Conservation (phyloP, 441 rosid genomes). For the Pelargonium myrrhifolium region DNA sequence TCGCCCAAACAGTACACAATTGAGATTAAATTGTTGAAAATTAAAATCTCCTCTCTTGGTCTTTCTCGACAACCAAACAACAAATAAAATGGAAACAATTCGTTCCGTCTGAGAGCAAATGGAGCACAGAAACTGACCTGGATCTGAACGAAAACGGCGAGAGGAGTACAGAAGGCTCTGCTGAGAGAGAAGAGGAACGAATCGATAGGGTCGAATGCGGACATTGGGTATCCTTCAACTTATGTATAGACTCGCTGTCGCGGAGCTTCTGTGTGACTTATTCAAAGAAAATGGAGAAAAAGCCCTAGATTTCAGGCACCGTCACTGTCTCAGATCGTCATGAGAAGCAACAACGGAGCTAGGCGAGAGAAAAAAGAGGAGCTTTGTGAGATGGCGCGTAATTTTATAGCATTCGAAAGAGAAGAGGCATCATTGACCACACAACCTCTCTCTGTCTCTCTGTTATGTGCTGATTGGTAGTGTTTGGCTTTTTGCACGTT, state of each 20-base stretch:
- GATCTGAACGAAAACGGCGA: constrained; percentile 80
- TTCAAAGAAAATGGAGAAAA: neutral
- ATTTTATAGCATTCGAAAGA: neutral
- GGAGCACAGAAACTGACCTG: constrained; percentile 41
- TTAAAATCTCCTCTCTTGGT: too few relatives aligned
- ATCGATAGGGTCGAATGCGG: constrained; percentile 56
- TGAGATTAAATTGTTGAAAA: too few relatives aligned
- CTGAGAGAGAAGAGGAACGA: constrained; percentile 76
- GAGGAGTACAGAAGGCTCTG: constrained; percentile 53
- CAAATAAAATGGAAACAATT: neutral
- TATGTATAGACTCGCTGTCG: neutral
- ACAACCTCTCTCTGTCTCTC: neutral
- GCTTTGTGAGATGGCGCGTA: neutral
- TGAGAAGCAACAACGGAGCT: neutral
- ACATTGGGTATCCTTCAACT: constrained; percentile 19
- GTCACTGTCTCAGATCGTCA: neutral
- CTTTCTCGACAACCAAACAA: neutral
- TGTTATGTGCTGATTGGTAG: neutral
- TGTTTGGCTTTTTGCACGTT: neutral
- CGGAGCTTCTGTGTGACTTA: too few relatives aligned
- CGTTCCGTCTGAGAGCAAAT: neutral
- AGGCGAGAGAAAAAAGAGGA: neutral
- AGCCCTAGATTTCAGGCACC: constrained; percentile 1
- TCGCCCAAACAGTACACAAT: neutral
- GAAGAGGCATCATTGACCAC: neutral